These are phyloP conservation scores for Leccinum sublutescens DNA, from an alignment of 768 basidiomycete species.

Conservation along the genomic window DNA sequence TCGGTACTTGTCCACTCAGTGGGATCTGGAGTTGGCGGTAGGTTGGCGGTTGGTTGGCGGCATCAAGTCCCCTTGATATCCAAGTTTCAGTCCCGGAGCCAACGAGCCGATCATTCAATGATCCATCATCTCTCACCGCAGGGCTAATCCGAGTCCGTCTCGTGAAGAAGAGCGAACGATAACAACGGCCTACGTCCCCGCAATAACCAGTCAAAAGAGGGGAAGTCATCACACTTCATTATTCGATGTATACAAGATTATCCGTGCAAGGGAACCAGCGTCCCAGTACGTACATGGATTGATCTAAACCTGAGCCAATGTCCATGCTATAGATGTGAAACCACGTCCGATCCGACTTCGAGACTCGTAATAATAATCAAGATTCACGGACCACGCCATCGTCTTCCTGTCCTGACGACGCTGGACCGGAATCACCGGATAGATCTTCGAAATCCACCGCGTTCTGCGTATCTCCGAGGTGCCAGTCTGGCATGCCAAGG, in stretches of 20 bases:
- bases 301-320: neutral
- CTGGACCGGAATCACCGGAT: conserved; percentile 9
- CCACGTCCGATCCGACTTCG: neutral
- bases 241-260: neutral
- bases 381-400: neutral
- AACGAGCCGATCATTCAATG: too few relatives aligned
- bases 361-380: neutral
- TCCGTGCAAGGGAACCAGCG: neutral
- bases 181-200: neutral
- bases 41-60: too few relatives aligned
- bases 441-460: conserved; percentile 48
- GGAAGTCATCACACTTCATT: neutral
- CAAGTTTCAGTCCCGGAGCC: too few relatives aligned
- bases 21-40: too few relatives aligned
- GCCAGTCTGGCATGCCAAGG: conserved; percentile 62
- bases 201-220: neutral
- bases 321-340: neutral
- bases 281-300: neutral
- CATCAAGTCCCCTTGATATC: too few relatives aligned
- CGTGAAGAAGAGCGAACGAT: too few relatives aligned
- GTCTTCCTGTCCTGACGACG: neutral
- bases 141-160: too few relatives aligned
- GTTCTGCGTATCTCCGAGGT: conserved; percentile 70
- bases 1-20: too few relatives aligned
- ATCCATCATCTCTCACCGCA: too few relatives aligned